Base-by-base conservation (phyloP, 352 stramenopile species). In the Halophytophthora batemanensis region DNA sequence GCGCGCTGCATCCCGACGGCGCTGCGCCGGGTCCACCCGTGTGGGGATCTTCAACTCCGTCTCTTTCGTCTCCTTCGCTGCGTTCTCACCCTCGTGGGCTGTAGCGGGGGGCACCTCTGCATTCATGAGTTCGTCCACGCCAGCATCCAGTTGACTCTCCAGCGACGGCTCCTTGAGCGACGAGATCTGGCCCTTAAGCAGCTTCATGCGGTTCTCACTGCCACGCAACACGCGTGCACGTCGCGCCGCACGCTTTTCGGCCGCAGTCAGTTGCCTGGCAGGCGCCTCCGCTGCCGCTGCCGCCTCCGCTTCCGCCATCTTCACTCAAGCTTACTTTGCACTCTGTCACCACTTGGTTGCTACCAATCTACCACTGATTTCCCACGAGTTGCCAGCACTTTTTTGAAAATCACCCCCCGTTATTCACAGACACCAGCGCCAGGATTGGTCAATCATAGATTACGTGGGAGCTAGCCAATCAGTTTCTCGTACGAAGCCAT, bases 171-270 rank as follows among this genome's bases (percentile, higher is more conserved):
- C 37, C 51, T 87, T 77, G 15, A 90, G 71, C 4, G 77, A 75
- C 19, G 64, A 62, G 25, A 87, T 76, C 53, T 88, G 59, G 10
- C 78, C 82, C 50, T 76, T 86, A 18, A 92, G 48, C 7, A 89
- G 58, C 64, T 89, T 79, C 21, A 92, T 44, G 0, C 82, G 82
- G 54, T 48, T 77, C 42, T 88, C 74, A 15, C 80, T 50, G 10
- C 71, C 61, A n/a, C 71, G 63, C n/a, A 92, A 45, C 41, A 92
- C 77, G 6, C 75, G 69, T 28, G 78, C 82, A 11, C 77, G 77
- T 18, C 82, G 74, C 17, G 69, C 72, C 7, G 74, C 82, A 6
- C 81, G 81, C 66, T 87, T 87, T 56, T 88, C 76, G 13, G 72
- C 74, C 12, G 78, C 74, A 8, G 64, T 61, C 18, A 58, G 44